Percentiles rank a stretch among this genome's conserved stretches.
These are phyloP conservation scores for Talaromyces sp. DNA, from an alignment of 2,329 filamentous ascomycete genomes.

Conservation along the genomic window DNA sequence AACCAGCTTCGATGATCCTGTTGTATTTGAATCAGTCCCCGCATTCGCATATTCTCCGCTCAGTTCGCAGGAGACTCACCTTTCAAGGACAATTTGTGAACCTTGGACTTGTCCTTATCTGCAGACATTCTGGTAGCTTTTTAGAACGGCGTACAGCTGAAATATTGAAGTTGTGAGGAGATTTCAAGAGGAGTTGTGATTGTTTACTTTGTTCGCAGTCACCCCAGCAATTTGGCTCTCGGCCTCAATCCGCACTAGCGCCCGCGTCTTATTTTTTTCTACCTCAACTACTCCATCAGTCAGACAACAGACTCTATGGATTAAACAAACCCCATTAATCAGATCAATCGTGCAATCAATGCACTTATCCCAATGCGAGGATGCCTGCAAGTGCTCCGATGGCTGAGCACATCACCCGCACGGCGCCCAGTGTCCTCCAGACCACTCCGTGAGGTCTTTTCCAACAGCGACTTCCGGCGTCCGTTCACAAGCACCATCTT, in stretches of 20 bases:
- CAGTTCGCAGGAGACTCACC: slow-evolving; percentile 29
- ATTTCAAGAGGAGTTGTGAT: slow-evolving; percentile 21
- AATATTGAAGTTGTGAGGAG: not conserved
- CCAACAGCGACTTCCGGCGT: slow-evolving; percentile 3
- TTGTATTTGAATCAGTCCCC: slow-evolving; percentile 30
- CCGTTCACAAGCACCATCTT: slow-evolving; percentile 36
- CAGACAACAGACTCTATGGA: not conserved
- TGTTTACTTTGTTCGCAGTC: slow-evolving; percentile 2
- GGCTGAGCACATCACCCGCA: slow-evolving; percentile 43
- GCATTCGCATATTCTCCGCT: slow-evolving; percentile 12
- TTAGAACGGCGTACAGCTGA: not conserved
- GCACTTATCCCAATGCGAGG: slow-evolving; percentile 45
- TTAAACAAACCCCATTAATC: not conserved
- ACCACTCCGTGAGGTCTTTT: slow-evolving; percentile 27
- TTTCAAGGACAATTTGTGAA: slow-evolving; percentile 79
- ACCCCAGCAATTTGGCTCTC: slow-evolving; percentile 9
- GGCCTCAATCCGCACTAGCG: slow-evolving; percentile 8
- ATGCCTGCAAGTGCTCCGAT: slow-evolving; percentile 49
- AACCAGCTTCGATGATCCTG: slow-evolving; percentile 77
- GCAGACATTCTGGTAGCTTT: slow-evolving; percentile 39
- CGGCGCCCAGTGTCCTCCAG: slow-evolving; percentile 25
- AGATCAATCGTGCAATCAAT: slow-evolving; percentile 23
- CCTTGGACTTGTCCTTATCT: slow-evolving; percentile 72
- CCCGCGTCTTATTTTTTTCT: slow-evolving; percentile 2
- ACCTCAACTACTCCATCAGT: not conserved